Evolutionary conservation across 805 yeast species (phyloP).

Genomic region (Yamadazyma ubonensis): DNA sequence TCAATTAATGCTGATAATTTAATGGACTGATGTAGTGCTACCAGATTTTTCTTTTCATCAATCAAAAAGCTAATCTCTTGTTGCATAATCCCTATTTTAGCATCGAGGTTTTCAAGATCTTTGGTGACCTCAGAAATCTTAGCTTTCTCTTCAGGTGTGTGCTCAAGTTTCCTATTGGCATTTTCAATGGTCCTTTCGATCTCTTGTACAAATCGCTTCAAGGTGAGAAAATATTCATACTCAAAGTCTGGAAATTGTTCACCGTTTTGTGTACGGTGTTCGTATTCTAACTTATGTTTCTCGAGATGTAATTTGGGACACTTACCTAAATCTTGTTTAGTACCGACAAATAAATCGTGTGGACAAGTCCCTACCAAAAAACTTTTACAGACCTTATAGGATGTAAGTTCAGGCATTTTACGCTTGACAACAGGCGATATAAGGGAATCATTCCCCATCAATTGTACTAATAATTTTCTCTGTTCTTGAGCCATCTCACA

Average conservation of each 20-base stretch:
- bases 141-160: constrained; percentile 70
- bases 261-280: constrained; percentile 42
- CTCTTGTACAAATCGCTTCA: constrained; percentile 52
- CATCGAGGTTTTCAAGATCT: constrained; percentile 61
- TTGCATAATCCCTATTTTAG: constrained; percentile 60
- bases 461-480: constrained; percentile 69
- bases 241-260: constrained; percentile 52
- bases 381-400: constrained; percentile 65
- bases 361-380: constrained; percentile 87
- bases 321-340: constrained; percentile 78
- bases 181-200: constrained; percentile 62
- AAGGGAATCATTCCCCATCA: constrained; percentile 67
- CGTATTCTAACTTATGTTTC: constrained; percentile 70
- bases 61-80: constrained; percentile 62
- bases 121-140: constrained; percentile 54
- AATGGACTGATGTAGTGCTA: constrained; percentile 50
- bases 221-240: constrained; percentile 45
- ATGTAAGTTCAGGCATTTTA: constrained; percentile 42
- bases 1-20: constrained; percentile 44
- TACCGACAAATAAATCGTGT: constrained; percentile 74
- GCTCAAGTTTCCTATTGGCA: constrained; percentile 65
- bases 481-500: constrained; percentile 61
- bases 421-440: constrained; percentile 28
- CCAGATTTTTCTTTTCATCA: constrained; percentile 48
- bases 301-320: constrained; percentile 78